phyloP scores from a whole-genome alignment of 106 monocot genomes.

The Narthecium ossifragum region DNA sequence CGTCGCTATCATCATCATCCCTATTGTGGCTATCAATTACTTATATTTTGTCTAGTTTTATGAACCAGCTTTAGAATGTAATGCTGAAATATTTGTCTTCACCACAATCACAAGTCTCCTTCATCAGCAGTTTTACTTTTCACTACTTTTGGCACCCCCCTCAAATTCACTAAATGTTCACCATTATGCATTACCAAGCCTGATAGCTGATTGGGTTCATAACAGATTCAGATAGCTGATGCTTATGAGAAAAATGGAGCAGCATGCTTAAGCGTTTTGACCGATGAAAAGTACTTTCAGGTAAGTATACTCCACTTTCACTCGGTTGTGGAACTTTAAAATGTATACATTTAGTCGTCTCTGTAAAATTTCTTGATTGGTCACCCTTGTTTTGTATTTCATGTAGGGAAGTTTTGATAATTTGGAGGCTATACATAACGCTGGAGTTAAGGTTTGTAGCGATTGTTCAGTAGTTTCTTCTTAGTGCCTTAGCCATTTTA shows the following conservation, averaged over 20 bases:
- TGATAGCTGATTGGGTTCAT: background rate
- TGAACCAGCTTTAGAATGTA: background rate
- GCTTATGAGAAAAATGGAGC: conserved; percentile 89
- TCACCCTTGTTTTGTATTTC: background rate
- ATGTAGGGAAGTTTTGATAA: conserved; percentile 87
- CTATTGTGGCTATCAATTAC: too few relatives aligned
- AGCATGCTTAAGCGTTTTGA: conserved; percentile 92
- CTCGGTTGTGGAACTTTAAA: too few relatives aligned
- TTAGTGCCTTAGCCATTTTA: too few relatives aligned
- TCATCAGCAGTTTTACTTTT: too few relatives aligned
- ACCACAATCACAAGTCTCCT: too few relatives aligned
- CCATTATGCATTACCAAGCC: too few relatives aligned
- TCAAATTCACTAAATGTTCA: too few relatives aligned
- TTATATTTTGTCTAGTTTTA: too few relatives aligned
- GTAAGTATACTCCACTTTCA: conserved; percentile 35
- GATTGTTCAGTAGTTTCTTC: background rate
- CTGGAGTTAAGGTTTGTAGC: conserved; percentile 67
- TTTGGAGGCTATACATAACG: conserved; percentile 67
- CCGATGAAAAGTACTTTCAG: conserved; percentile 97
- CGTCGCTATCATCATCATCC: too few relatives aligned
- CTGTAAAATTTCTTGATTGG: background rate
- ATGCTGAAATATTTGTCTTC: too few relatives aligned
- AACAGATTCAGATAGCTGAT: conserved; percentile 74
- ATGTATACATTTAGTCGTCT: background rate
- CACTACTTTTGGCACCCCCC: too few relatives aligned